Conservation (phyloP, 2,329 filamentous ascomycete genomes). For the Fusarium luffae region DNA sequence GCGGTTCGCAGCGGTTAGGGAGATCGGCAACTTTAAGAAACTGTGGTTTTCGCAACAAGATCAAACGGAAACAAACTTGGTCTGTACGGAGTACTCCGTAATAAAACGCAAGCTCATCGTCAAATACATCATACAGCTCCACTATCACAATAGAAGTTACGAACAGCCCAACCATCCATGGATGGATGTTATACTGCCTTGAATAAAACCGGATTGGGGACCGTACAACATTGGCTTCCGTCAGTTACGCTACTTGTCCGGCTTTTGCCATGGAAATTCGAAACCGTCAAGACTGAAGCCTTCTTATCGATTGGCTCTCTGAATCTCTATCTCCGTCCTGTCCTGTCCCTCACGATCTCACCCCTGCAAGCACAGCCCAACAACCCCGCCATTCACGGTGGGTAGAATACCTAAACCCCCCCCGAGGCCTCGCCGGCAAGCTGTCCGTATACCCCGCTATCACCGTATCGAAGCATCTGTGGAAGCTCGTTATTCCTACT, state of each 20-base stretch:
- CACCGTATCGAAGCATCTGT: conserved; percentile 44
- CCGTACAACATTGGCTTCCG: conserved; percentile 32
- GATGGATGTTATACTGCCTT: conserved; percentile 1
- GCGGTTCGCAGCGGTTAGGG: conserved; percentile 33
- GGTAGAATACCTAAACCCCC: conserved; percentile 4
- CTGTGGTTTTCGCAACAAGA: conserved; percentile 3
- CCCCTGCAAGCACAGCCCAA: conserved; percentile 37
- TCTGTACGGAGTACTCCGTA: neutral
- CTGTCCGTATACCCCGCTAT: conserved; percentile 45
- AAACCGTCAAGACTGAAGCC: conserved; percentile 14
- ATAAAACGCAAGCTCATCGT: conserved; percentile 17
- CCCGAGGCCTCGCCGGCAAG: conserved; percentile 31
- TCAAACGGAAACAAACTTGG: conserved; percentile 26
- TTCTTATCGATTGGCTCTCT: conserved; percentile 35
- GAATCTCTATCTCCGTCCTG: neutral
- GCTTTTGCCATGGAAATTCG: conserved; percentile 20
- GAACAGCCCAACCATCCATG: neutral
- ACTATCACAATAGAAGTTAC: neutral
- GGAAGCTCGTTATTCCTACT: conserved; percentile 45
- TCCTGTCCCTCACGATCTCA: neutral
- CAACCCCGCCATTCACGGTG: conserved; percentile 40
- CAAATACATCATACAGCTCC: conserved; percentile 14
- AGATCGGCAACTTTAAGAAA: conserved; percentile 32
- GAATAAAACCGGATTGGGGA: conserved; percentile 36
- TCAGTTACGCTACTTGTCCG: conserved; percentile 27